A percentile compares a stretch with the other conserved stretches of the same genome.
These are phyloP conservation scores for Colletotrichum euphorbiae DNA, from an alignment of 2,329 filamentous ascomycete species.

Conservation along the genomic window DNA sequence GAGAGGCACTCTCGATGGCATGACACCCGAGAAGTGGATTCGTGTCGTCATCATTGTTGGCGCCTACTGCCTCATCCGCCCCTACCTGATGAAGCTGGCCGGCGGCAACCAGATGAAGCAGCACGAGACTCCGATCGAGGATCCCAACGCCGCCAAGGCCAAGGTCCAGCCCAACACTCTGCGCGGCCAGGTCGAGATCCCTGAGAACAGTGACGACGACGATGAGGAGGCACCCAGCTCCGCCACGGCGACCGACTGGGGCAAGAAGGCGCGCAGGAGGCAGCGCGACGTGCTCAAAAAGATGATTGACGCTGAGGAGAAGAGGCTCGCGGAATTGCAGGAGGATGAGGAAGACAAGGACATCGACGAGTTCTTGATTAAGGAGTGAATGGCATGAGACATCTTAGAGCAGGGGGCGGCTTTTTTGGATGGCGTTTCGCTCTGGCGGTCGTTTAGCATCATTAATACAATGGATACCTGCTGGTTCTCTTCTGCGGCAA, in stretches of 20 bases:
- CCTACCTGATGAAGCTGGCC: slow-evolving; percentile 77
- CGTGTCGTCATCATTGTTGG: slow-evolving; percentile 79
- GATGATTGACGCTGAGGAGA: slow-evolving; percentile 72
- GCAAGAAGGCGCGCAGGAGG: slow-evolving; percentile 75
- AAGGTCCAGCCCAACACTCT: slow-evolving; percentile 74
- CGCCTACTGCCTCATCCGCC: slow-evolving; percentile 78
- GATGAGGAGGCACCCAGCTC: slow-evolving; percentile 60
- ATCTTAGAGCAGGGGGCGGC: not conserved
- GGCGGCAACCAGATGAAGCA: slow-evolving; percentile 72
- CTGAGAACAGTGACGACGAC: slow-evolving; percentile 64
- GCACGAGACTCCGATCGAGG: slow-evolving; percentile 64
- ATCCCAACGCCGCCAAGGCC: slow-evolving; percentile 58
- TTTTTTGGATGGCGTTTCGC: slow-evolving; percentile 17
- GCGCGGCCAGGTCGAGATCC: slow-evolving; percentile 65
- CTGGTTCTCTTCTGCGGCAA: not conserved
- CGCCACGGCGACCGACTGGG: slow-evolving; percentile 70
- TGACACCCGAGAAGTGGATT: slow-evolving; percentile 68
- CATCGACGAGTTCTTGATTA: slow-evolving; percentile 74
- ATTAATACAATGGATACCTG: not conserved
- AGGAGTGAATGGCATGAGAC: slow-evolving; percentile 8
- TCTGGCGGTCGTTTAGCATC: slow-evolving; percentile 1
- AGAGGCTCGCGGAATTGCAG: slow-evolving; percentile 63
- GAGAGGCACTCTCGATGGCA: slow-evolving; percentile 58
- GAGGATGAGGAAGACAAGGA: slow-evolving; percentile 80
- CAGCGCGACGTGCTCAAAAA: slow-evolving; percentile 76